Percentiles rank a stretch among this genome's conserved stretches.
These are phyloP conservation scores for Coffea humblotiana DNA, from an alignment of 305 asterid species.

Conservation along the genomic window DNA sequence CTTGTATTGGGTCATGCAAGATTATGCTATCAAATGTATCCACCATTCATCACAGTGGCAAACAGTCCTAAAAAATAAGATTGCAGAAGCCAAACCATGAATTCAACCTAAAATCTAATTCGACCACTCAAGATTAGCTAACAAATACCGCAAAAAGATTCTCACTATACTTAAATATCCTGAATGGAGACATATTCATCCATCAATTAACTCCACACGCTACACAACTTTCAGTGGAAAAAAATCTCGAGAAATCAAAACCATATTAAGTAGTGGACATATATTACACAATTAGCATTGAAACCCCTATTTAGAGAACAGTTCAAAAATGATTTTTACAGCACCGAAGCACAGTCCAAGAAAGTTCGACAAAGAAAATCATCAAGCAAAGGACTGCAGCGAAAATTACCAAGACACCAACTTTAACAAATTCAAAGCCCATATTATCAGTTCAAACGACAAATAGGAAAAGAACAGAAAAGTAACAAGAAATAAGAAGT, in stretches of 20 bases:
- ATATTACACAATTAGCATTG: background rate
- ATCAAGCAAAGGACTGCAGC: background rate
- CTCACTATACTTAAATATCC: background rate
- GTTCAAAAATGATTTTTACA: background rate
- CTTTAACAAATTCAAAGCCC: background rate
- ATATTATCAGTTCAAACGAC: background rate
- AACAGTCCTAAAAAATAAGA: background rate
- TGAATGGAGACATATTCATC: background rate
- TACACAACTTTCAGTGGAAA: background rate
- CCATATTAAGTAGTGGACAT: background rate
- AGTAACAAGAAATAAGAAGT: background rate
- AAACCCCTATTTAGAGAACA: background rate
- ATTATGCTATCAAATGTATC: background rate
- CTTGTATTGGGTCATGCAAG: background rate
- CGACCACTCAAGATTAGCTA: background rate
- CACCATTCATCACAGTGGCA: background rate
- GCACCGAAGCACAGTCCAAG: background rate
- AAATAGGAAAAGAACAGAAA: background rate
- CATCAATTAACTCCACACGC: background rate
- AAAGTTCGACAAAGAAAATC: background rate
- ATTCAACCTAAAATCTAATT: background rate
- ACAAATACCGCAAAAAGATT: background rate
- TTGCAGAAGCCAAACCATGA: background rate
- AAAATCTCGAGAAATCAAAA: background rate
- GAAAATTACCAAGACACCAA: background rate